Base-by-base conservation (phyloP, 2,329 filamentous ascomycete genomes). In the Hymenoscyphus linearis region DNA sequence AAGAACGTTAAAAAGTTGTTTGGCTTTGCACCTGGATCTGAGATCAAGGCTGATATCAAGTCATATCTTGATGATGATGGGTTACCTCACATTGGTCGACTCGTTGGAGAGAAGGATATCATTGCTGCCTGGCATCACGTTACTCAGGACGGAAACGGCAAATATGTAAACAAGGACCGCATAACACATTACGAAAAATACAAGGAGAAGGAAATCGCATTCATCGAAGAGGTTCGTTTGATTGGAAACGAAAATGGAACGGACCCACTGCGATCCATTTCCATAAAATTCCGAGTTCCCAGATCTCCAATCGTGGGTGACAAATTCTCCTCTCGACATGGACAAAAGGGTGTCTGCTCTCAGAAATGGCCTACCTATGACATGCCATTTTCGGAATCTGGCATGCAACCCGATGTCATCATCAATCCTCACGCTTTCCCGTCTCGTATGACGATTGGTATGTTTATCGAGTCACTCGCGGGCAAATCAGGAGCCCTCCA, bases 401-500 rank as follows among this genome's bases (percentile, higher is more conserved):
- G 95, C 59, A 98, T 99, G 64, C 93, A 97, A 72, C 95, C 95
- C 10, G 95, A 99, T 76, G 83, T 96, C 70, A 99, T 99, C 76
- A 99, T 99, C 81, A 99, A 99, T 78, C 95, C 95, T 47, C 95
- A 99, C 82, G 95, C 95, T 72, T 99, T 99, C 83, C 95, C 95
- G 7, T 98, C 93, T 53, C 93, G 95, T 77, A 99, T 99, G 95
- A 99, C 95, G 22, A 99, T 99, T 73, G 95, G 95, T 73, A 98
- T 98, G 91, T 98, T 99, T 76, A 86, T 99, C 72, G 95, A 99
- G 79, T 97, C 93, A 4, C 83, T 99, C 58, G 95, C 95, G 10
- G 95, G 95, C 64, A 99, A 99, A 79, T 86, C 93, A 10, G 95
- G 95, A 54, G 90, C 93, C 14, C 83, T 99, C 37, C 95, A 99